These are phyloP conservation scores for Arabidopsis suecica DNA, from an alignment of 345 rosid genomes.

Conservation along the genomic window DNA sequence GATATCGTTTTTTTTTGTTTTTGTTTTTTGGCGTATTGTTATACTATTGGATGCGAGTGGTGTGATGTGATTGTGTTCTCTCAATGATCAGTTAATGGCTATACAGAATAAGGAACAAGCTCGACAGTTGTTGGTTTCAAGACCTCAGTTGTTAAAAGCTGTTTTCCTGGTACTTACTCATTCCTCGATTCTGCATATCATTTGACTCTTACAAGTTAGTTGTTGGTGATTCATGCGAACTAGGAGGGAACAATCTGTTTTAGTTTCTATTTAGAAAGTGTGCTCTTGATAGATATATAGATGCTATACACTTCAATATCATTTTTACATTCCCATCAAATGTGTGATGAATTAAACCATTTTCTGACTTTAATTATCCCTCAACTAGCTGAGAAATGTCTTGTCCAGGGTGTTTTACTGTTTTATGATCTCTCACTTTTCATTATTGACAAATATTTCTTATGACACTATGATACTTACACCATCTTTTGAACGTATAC, in stretches of 20 bases:
- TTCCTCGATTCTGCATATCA: not conserved
- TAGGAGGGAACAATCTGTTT: conserved; percentile 15
- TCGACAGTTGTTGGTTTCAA: conserved; percentile 72
- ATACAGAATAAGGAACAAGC: conserved; percentile 74
- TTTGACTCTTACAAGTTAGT: conserved; percentile 1
- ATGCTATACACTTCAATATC: not conserved
- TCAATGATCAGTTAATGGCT: conserved; percentile 63
- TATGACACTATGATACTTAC: not conserved
- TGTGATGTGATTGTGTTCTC: conserved; percentile 31
- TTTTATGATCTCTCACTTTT: conserved; percentile 8
- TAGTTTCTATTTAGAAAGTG: conserved; percentile 4
- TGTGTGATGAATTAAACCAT: not conserved
- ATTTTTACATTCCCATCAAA: not conserved
- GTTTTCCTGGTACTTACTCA: conserved; percentile 72
- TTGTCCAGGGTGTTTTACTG: not conserved
- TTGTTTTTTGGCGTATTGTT: conserved; percentile 5
- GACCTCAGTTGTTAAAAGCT: conserved; percentile 83
- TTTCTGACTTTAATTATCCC: not conserved
- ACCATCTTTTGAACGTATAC: conserved; percentile 30
- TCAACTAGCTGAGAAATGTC: conserved; percentile 1
- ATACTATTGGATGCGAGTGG: conserved; percentile 14
- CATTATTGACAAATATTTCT: conserved; percentile 11
- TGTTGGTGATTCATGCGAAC: conserved; percentile 12
- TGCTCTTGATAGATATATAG: conserved; percentile 5
- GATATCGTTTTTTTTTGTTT: not conserved